Percentiles rank a stretch among this genome's conserved stretches.
phyloP scores from a whole-genome alignment of 257 asterid genomes.

The Parsonsia alboflavescens region DNA sequence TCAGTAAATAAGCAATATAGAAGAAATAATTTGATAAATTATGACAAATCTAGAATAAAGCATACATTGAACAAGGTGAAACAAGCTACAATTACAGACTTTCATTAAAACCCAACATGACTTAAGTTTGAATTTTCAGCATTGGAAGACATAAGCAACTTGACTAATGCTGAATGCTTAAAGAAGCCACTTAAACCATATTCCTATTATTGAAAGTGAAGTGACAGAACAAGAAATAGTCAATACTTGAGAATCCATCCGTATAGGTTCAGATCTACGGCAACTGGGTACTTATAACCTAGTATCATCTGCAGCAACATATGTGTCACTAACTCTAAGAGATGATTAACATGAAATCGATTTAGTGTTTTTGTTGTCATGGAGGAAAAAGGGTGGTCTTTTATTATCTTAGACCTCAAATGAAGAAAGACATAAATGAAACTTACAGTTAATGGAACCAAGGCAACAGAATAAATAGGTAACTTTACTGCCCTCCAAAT shows the following conservation, averaged over 20 bases:
- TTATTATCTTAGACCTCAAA: neutral
- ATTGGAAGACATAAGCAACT: neutral
- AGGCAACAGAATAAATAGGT: slow-evolving; percentile 63
- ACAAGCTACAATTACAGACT: neutral
- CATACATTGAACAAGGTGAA: neutral
- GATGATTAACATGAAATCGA: neutral
- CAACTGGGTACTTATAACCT: neutral
- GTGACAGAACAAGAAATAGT: neutral
- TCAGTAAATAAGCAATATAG: slow-evolving; percentile 7
- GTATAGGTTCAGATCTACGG: neutral
- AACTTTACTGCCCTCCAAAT: slow-evolving; percentile 85
- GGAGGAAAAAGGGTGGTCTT: neutral
- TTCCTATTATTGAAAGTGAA: neutral
- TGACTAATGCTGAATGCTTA: neutral
- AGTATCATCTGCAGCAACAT: neutral
- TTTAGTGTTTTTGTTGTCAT: neutral
- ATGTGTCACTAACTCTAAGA: neutral
- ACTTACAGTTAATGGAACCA: slow-evolving; percentile 77
- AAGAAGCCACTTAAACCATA: neutral
- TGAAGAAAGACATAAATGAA: neutral
- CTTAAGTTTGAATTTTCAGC: neutral
- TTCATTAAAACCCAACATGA: neutral
- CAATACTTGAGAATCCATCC: neutral
- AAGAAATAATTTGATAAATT: neutral
- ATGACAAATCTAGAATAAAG: neutral